A percentile compares a stretch with the other conserved stretches of the same genome.
Evolutionary conservation across 495 filamentous ascomycete species (phyloP).

Genomic region (Aspergillus cristatus): DNA sequence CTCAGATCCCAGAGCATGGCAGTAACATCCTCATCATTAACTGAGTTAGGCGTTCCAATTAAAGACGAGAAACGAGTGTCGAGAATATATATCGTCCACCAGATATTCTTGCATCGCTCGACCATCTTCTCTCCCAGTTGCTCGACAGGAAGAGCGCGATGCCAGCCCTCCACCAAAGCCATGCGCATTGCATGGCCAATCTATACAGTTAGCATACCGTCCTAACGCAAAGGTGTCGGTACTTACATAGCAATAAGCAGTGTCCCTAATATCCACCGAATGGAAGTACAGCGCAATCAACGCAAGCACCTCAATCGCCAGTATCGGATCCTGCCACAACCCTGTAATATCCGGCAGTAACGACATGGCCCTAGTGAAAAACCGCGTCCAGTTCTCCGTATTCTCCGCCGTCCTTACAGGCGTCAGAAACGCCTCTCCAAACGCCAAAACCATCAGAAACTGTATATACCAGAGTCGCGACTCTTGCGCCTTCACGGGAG

Average conservation of each 20-base stretch:
- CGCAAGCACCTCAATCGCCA: constrained; percentile 21
- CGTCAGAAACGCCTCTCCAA: constrained; percentile 22
- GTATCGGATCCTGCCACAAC: constrained; percentile 19
- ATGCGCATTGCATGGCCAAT: constrained; percentile 29
- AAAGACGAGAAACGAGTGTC: constrained; percentile 21
- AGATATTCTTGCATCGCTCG: constrained; percentile 19
- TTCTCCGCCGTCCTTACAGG: constrained; percentile 11
- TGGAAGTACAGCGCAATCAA: constrained; percentile 23
- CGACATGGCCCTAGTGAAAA: constrained; percentile 24
- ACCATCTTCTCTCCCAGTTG: constrained; percentile 15
- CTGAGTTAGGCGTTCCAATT: constrained; percentile 17
- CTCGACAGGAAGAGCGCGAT: constrained; percentile 19
- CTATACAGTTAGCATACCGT: constrained; percentile 7
- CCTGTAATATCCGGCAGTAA: constrained; percentile 21
- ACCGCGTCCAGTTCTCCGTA: constrained; percentile 14
- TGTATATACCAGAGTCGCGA: constrained; percentile 25
- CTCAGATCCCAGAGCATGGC: constrained; percentile 13
- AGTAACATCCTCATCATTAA: constrained; percentile 22
- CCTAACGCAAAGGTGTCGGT: neutral
- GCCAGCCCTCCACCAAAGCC: constrained; percentile 20
- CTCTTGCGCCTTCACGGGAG: constrained; percentile 9
- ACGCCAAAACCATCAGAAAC: constrained; percentile 23
- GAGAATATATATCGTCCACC: constrained; percentile 27
- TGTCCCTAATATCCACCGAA: constrained; percentile 22
- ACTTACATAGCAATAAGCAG: constrained; percentile 23